Evolutionary conservation across 1,139 yeast species (phyloP).

Genomic region (Candida sp.): DNA sequence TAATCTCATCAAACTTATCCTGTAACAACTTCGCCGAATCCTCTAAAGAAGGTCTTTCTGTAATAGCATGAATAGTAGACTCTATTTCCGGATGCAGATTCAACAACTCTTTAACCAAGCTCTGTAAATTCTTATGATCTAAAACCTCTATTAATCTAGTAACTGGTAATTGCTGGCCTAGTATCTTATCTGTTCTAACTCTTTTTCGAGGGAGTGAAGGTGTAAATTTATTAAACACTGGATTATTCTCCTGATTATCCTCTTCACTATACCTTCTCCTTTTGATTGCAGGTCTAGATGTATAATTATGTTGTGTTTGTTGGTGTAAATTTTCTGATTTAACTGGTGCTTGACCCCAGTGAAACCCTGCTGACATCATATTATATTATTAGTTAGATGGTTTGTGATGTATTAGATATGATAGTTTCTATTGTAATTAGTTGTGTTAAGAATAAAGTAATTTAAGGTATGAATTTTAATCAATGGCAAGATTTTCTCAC

Average conservation of each 20-base stretch:
- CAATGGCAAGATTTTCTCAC: too few species aligned
- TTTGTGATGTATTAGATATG: too few species aligned
- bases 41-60: constrained; percentile 58
- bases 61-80: constrained; percentile 45
- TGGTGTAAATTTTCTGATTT: not conserved
- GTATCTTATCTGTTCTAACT: constrained; percentile 38
- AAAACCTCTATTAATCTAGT: constrained; percentile 64
- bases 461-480: too few species aligned
- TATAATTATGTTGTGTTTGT: not conserved
- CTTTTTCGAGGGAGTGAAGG: constrained; percentile 20
- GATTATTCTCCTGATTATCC: not conserved
- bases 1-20: constrained; percentile 44
- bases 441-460: too few species aligned
- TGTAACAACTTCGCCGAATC: constrained; percentile 51
- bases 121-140: constrained; percentile 53
- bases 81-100: constrained; percentile 61
- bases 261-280: not conserved
- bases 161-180: constrained; percentile 55
- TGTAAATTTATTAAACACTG: not conserved
- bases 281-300: not conserved
- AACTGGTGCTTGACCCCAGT: constrained; percentile 21
- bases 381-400: not conserved
- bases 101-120: constrained; percentile 50
- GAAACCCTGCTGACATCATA: constrained; percentile 32
- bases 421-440: too few species aligned